Evolutionary conservation across 2,329 filamentous ascomycete species (phyloP), one percentile per base, ranked within the genome.

Genomic region (Colletotrichum sp.): DNA sequence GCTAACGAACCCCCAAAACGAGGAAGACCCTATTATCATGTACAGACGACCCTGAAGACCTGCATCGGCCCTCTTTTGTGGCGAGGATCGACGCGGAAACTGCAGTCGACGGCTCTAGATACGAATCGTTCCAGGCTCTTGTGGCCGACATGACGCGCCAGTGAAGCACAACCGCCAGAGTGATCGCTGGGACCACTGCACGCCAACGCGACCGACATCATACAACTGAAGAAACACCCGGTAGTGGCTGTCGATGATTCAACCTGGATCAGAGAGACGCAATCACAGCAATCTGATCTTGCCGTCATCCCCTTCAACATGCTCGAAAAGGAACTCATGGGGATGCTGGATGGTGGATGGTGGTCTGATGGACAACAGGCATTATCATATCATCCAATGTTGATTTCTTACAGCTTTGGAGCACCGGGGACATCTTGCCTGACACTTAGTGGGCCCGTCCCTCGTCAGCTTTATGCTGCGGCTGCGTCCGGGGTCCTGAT

Each of bases 371-470:
- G 64, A 8, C 28, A 32, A 57, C 72, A 34, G 69, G 65, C 71
- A 70, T 70, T 24, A 74, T 76, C 74, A 76, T 65, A 74, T 75
- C 71, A 71, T 76, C 48, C 36, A 74, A 70, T 63, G 60, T 69
- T 63, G 59, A 66, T 66, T 69, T 76, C 71, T 74, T 74, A 71
- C 74, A 75, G 73, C 32, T 73, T 68, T 66, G 71, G 71, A 74
- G 71, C 61, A 66, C 39, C 60, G 61, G 74, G 66, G 71, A 71
- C 74, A 74, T 63, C 26, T 66, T 66, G 61, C 71, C 71, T 71
- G 65, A 71, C 61, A 75, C 48, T 12, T 63, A n/a, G 74, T 76
- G 74, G 74, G 32, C 26, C 59, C 61, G 32, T 32, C 57, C 52
- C 30, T 71, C 48, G 21, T 74, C 66, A 66, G 36, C 59, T 74